Evolutionary conservation across 331 rosid genomes (phyloP).

Genomic region (Rhamnella rubrinervis): DNA sequence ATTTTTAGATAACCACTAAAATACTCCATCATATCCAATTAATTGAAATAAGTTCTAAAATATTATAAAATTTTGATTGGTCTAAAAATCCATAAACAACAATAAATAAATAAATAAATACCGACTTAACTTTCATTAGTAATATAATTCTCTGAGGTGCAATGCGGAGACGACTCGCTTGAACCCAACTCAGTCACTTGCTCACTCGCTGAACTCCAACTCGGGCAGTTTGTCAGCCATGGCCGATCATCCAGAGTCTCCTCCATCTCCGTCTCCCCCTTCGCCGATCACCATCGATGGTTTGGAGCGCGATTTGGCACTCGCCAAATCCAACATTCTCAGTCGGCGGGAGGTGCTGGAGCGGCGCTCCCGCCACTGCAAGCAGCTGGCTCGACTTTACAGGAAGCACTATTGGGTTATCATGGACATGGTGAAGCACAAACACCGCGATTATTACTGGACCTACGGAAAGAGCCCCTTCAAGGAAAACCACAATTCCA

Average conservation of each 20-base stretch:
- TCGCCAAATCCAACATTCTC: slow-evolving; percentile 29
- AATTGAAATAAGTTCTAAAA: too few species aligned
- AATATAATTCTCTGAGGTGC: too few species aligned
- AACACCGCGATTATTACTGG: slow-evolving; percentile 58
- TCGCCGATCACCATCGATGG: slow-evolving; percentile 41
- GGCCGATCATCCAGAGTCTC: slow-evolving; percentile 38
- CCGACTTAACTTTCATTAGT: too few species aligned
- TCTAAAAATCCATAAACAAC: too few species aligned
- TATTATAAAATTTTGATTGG: too few species aligned
- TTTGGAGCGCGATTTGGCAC: slow-evolving; percentile 34
- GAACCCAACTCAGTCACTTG: background rate
- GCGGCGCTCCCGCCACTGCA: slow-evolving; percentile 53
- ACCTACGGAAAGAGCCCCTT: slow-evolving; percentile 66
- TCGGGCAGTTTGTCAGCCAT: slow-evolving; percentile 15
- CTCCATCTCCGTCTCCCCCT: slow-evolving; percentile 22
- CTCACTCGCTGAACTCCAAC: background rate
- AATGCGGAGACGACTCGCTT: too few species aligned
- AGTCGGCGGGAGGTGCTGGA: slow-evolving; percentile 46
- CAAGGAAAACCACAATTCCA: slow-evolving; percentile 28
- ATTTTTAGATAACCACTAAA: too few species aligned
- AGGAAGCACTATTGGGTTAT: slow-evolving; percentile 56
- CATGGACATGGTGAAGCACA: slow-evolving; percentile 47
- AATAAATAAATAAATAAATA: too few species aligned
- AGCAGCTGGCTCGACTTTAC: slow-evolving; percentile 45
- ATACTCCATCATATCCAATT: too few species aligned